Evolutionary conservation across 352 stramenopile genomes (phyloP), one percentile per base, ranked within the genome.

Genomic region (Globisporangium paddicum): DNA sequence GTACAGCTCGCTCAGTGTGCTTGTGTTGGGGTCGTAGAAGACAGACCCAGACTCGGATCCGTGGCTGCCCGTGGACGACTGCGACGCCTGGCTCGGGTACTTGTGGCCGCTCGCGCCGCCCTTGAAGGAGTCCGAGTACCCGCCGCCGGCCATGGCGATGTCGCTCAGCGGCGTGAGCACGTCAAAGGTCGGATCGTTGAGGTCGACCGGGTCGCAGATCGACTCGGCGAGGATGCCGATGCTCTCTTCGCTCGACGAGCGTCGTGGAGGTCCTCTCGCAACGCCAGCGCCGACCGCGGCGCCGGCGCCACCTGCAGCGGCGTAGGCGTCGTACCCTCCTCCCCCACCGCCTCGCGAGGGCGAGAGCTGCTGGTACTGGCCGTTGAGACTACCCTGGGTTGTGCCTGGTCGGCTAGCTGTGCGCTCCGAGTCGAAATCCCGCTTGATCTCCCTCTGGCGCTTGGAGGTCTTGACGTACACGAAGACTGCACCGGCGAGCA

Each of bases 101-200:
- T 44, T 19, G 47, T 57, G 32, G 3, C 35, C 37, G 25, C 55
- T 61, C 18, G 55, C 23, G 1, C 28, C 28, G 2, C 55, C 55
- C 4, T 51, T 5, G 21, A 64, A 64, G 6, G 58, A 59, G 18
- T 54, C 45, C 0, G 58, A 28, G 32, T 50, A 40, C 10, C 52
- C 41, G 23, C 52, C 41, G 3, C 53, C 40, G 16, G 64, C 70
- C 6, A 78, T 67, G 7, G 60, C 67, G 14, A 88, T 88, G 46
- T 88, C 74, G 58, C 74, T 87, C 9, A 62, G 62, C n/a, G 80
- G 77, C 11, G 80, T 87, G n/a, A 90, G 61, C 45, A 87, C 58
- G 60, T 88, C 80, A 11, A 86, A 59, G 21, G 69, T 71, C 25
- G 69, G 71, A 53, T 87, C 72, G 63, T 82, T 75, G 46, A 75